Conservation (phyloP, 108 stramenopile species). For the Cyclotella sp. region DNA sequence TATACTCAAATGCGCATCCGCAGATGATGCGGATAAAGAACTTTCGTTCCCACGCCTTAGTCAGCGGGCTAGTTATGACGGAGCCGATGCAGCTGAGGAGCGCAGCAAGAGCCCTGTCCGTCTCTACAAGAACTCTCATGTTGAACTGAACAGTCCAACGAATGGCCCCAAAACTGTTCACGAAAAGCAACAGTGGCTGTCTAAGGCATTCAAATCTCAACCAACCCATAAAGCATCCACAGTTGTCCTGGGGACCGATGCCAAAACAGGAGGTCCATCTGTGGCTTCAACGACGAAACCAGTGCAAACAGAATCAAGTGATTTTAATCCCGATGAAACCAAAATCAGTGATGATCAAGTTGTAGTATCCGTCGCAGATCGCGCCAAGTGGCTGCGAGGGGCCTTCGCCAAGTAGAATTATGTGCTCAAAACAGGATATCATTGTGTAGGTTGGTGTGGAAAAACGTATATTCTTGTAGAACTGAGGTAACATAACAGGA, state of each 20-base stretch:
- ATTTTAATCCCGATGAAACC: neutral
- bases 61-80: constrained; percentile 30
- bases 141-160: constrained; percentile 10
- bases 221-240: neutral
- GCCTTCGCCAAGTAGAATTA: constrained; percentile 33
- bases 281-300: neutral
- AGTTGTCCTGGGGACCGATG: neutral
- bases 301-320: neutral
- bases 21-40: neutral
- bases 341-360: constrained; percentile 1
- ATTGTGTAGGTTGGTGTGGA: too few species aligned
- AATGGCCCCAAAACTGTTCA: constrained; percentile 54
- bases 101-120: constrained; percentile 13
- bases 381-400: constrained; percentile 45
- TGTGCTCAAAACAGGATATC: too few species aligned
- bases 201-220: constrained; percentile 67
- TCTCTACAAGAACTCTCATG: constrained; percentile 22
- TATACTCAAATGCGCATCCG: constrained; percentile 11
- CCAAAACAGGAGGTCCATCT: neutral
- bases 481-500: too few species aligned
- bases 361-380: constrained; percentile 43
- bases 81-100: neutral
- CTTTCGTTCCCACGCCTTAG: neutral
- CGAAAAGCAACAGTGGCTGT: constrained; percentile 75
- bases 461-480: too few species aligned